Conservation (phyloP, 768 basidiomycete genomes). For the Chalciporus piperatus region DNA sequence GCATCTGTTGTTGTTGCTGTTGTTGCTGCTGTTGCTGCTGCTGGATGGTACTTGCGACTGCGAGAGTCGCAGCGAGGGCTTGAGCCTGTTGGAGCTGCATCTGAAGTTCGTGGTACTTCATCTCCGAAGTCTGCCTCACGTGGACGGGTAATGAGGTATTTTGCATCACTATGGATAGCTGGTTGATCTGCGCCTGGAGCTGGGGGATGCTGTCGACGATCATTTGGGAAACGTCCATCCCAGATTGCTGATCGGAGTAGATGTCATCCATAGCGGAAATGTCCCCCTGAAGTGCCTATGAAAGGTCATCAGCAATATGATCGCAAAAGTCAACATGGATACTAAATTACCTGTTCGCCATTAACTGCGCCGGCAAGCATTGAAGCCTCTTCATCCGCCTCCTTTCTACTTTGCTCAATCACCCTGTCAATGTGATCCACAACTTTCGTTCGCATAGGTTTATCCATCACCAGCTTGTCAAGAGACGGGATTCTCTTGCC, state of each 20-base stretch:
- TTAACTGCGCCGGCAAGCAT: conserved; percentile 15
- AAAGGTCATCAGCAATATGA: conserved; percentile 3
- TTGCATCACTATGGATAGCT: conserved; percentile 75
- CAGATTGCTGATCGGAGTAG: conserved; percentile 71
- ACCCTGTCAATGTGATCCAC: conserved; percentile 78
- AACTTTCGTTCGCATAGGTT: conserved; percentile 73
- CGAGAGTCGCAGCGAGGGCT: conserved; percentile 62
- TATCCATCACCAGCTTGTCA: conserved; percentile 83
- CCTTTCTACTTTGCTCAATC: conserved; percentile 74
- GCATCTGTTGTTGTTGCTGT: conserved; percentile 40
- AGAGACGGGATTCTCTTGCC: conserved; percentile 83
- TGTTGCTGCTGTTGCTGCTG: conserved; percentile 46
- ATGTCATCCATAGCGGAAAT: conserved; percentile 55
- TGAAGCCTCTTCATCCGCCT: conserved; percentile 46
- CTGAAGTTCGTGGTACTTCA: conserved; percentile 79
- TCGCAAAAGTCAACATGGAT: neutral
- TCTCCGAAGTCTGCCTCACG: conserved; percentile 76
- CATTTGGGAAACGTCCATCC: conserved; percentile 68
- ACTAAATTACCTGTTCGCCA: conserved; percentile 36
- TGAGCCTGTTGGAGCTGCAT: conserved; percentile 80
- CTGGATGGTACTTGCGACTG: conserved; percentile 52
- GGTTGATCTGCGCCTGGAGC: conserved; percentile 81
- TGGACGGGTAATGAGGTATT: conserved; percentile 69
- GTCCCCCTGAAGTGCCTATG: conserved; percentile 26
- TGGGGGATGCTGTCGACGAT: conserved; percentile 75